Evolutionary conservation across 306 rosid species (phyloP).

Genomic region (Vigna unguiculata): DNA sequence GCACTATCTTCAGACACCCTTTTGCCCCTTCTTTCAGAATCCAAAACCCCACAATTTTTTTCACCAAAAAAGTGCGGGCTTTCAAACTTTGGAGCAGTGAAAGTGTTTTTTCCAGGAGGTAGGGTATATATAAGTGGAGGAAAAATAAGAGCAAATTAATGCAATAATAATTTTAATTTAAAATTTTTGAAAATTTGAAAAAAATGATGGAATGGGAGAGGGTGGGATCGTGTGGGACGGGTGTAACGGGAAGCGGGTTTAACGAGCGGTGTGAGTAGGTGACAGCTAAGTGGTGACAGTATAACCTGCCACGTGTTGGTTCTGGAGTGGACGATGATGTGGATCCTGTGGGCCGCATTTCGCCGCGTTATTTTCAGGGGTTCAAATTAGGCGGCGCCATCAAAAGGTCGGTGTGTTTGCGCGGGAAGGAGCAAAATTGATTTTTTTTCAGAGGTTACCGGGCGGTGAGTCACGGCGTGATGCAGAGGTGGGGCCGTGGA

Average conservation of each 20-base stretch:
- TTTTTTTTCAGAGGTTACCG: conserved; percentile 31
- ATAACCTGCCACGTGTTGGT: conserved; percentile 1
- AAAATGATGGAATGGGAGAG: conserved; percentile 19
- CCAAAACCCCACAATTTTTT: conserved; percentile 15
- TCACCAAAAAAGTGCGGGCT: conserved; percentile 20
- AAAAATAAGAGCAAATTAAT: background rate
- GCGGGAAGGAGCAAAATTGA: conserved; percentile 59
- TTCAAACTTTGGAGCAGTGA: background rate
- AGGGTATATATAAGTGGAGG: conserved; percentile 17
- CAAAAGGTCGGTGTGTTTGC: conserved; percentile 49
- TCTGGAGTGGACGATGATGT: background rate
- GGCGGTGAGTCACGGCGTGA: conserved; percentile 32
- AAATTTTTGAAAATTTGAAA: conserved; percentile 47
- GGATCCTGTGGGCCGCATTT: conserved; percentile 29
- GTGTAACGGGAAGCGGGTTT: conserved; percentile 13
- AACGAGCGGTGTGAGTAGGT: conserved; percentile 29
- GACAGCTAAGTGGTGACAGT: conserved; percentile 44
- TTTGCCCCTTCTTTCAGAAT: conserved; percentile 23
- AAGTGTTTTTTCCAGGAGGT: background rate
- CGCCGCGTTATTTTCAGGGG: conserved; percentile 42
- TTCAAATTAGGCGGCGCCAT: conserved; percentile 59
- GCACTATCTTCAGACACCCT: conserved; percentile 44
- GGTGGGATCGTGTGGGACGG: conserved; percentile 29
- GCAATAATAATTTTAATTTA: background rate
- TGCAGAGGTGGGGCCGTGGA: conserved; percentile 15